Percentiles rank a stretch among this genome's conserved stretches.
phyloP scores from a whole-genome alignment of 2,329 filamentous ascomycete genomes.

The Claviceps spartinae region DNA sequence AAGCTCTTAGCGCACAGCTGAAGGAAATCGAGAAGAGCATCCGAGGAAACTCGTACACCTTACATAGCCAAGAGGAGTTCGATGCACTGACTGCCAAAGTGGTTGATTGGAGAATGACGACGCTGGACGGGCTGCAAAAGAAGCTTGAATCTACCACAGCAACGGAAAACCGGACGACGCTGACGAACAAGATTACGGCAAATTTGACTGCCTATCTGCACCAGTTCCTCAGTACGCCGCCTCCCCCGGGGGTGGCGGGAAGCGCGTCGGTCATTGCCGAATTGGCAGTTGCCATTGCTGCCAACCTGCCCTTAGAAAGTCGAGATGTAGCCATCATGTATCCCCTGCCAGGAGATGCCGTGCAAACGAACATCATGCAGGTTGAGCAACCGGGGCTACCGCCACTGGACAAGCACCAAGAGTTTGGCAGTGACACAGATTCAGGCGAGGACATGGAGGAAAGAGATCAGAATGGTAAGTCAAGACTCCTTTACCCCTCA shows the following conservation, averaged over 20 bases:
- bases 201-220: conserved; percentile 57
- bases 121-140: conserved; percentile 75
- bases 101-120: conserved; percentile 85
- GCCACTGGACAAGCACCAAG: conserved; percentile 36
- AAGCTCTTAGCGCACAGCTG: conserved; percentile 59
- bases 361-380: conserved; percentile 71
- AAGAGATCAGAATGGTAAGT: conserved; percentile 30
- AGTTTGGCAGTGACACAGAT: conserved; percentile 16
- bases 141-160: conserved; percentile 52
- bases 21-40: conserved; percentile 85
- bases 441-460: conserved; percentile 19
- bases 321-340: conserved; percentile 83
- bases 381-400: conserved; percentile 61
- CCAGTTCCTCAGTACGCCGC: conserved; percentile 61
- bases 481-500: conserved; percentile 2
- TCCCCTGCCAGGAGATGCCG: conserved; percentile 59
- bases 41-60: conserved; percentile 57
- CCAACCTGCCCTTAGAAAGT: conserved; percentile 80
- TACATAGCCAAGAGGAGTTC: conserved; percentile 72
- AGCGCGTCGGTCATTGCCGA: conserved; percentile 88
- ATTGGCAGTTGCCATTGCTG: conserved; percentile 70
- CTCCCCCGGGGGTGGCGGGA: conserved; percentile 70
- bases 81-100: conserved; percentile 80
- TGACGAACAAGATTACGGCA: conserved; percentile 57
- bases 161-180: conserved; percentile 49